Evolutionary conservation across 192 early-diverging fungal genomes (phyloP), one percentile per base, ranked within the genome.

Genomic region (Coemansia sp.): DNA sequence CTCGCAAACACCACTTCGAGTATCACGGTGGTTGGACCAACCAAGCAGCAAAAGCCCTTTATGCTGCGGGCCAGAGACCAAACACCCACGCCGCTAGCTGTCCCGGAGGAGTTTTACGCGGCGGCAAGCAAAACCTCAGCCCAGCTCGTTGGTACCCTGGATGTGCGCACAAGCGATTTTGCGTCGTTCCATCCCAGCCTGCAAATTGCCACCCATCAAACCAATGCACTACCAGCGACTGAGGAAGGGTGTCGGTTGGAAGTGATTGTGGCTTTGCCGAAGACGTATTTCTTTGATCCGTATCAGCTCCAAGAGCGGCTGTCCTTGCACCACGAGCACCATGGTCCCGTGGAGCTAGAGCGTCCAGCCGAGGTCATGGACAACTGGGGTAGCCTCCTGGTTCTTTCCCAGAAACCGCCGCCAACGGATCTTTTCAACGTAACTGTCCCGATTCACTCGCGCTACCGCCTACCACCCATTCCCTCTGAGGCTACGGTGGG

Each of bases 201-300:
- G 22, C 23, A 15, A 4, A 35, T 77, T 3, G 18, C 55, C 8
- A 47, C 61, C 8, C 34, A 62, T 5, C 38, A 41, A 14, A 37
- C 45, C 30, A 25, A 26, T 5, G 25, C 46, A 0, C 37, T 22
- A 3, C 30, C 43, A 3, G 33, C 5, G 2, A 27, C 41, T 1
- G 56, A 42, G 3, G 27, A 31, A n/a, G 7, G 13, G n/a, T 76
- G 65, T 23, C 56, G 37, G 22, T 23, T 76, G 37, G 57, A 54
- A 9, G 31, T 37, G 0, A 6, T 76, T 15, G 33, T 54, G 19
- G 22, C 29, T 8, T 56, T 77, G 10, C 73, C 73, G 29, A 54
- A 56, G 18, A 46, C 66, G 15, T 77, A 77, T 46, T 77, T 77
- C 47, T 59, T 70, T 14, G 73, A 77, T 23, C 73, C 73, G 4